These are phyloP conservation scores for Chlorella sp. DNA, from an alignment of 139 green algal genomes.

Conservation along the genomic window DNA sequence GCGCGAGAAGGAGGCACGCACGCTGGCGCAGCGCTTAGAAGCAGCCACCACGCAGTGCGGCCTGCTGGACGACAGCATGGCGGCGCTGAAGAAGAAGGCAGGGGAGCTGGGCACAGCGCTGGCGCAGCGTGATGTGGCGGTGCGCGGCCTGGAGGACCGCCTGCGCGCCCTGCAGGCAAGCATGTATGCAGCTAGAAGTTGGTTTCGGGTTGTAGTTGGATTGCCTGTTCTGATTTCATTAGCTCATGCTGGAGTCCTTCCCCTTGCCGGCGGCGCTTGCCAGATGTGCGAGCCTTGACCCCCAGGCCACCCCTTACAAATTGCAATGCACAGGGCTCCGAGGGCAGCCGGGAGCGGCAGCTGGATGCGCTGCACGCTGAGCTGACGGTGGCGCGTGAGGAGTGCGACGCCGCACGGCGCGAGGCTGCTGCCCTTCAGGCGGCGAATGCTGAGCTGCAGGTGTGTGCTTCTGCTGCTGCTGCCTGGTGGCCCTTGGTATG, in stretches of 20 bases:
- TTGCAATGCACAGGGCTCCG: conserved; percentile 26
- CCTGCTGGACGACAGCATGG: not conserved
- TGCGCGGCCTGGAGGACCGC: conserved; percentile 8
- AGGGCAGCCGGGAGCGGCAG: conserved; percentile 28
- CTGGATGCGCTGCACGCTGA: conserved; percentile 5
- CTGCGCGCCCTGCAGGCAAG: conserved; percentile 21
- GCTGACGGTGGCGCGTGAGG: not conserved
- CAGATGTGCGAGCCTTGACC: too few species aligned
- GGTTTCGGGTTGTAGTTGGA: too few species aligned
- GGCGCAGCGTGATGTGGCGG: conserved; percentile 4
- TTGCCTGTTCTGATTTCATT: too few species aligned
- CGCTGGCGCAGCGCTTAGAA: conserved; percentile 16
- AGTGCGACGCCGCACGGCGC: not conserved
- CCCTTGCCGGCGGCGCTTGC: too few species aligned
- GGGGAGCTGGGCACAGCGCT: conserved; percentile 6
- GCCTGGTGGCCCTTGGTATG: too few species aligned
- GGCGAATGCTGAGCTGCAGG: not conserved
- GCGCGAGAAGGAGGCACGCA: conserved; percentile 5
- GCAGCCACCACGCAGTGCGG: not conserved
- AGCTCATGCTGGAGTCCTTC: too few species aligned
- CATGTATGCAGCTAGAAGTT: too few species aligned
- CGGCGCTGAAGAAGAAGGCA: not conserved
- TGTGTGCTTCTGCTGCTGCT: too few species aligned
- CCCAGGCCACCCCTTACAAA: too few species aligned
- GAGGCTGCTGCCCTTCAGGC: not conserved